Conservation (phyloP, 2,329 filamentous ascomycete genomes). For the Aspergillus pseudonomiae region DNA sequence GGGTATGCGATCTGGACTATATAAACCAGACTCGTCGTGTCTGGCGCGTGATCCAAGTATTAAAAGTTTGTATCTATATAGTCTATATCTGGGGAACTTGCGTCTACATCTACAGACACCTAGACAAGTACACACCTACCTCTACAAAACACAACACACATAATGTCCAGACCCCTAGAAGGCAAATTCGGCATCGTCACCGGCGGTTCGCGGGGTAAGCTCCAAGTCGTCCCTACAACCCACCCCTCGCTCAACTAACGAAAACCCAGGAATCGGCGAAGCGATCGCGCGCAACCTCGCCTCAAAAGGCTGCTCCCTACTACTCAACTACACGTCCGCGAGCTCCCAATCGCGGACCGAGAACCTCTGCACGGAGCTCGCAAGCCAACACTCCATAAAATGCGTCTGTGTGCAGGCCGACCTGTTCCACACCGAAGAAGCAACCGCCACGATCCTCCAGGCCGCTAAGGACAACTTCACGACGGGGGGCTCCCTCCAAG, state of each 20-base stretch:
- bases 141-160: background rate
- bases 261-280: constrained; percentile 68
- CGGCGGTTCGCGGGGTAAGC: constrained; percentile 73
- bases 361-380: constrained; percentile 60
- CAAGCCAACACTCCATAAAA: constrained; percentile 60
- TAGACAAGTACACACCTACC: background rate
- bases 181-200: constrained; percentile 80
- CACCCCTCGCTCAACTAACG: background rate
- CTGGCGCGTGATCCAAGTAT: background rate
- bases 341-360: constrained; percentile 58
- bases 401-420: constrained; percentile 71
- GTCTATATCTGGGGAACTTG: no score
- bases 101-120: background rate
- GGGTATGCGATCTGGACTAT: background rate
- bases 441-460: constrained; percentile 59
- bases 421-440: constrained; percentile 64
- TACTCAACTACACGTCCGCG: constrained; percentile 72
- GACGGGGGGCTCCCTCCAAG: constrained; percentile 57
- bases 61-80: no score
- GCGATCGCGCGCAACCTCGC: constrained; percentile 72
- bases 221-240: background rate
- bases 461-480: constrained; percentile 62
- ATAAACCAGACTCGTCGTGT: background rate
- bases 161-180: constrained; percentile 53
- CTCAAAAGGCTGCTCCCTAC: constrained; percentile 68